Base-by-base conservation (phyloP, 2,329 filamentous ascomycete species). In the Xylariaceae sp. region DNA sequence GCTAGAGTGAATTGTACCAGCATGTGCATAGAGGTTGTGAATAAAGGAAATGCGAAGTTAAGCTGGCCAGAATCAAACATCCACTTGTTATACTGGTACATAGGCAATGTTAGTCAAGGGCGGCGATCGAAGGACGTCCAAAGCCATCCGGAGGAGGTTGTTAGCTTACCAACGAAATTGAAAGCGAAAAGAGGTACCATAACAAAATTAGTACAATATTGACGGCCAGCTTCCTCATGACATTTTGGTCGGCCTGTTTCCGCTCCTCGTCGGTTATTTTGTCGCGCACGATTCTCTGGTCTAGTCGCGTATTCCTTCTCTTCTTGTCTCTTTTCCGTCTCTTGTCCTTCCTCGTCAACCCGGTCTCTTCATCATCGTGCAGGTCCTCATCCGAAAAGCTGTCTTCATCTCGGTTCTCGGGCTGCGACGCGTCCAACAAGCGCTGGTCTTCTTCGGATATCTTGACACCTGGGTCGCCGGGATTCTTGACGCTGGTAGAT, bases 11-110 rank as follows among this genome's bases (percentile, higher is more conserved):
- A 97, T 62, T 98, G 93, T 37, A 98, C 89, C 17, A 90, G 70
- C 90, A 97, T 97, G 69, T 98, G 93, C 63, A 93, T 73, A 50
- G 88, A 87, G 3, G 93, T 98, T 9, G 90, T 95, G 66, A 97
- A 97, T 37, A 98, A 77, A 30, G 93, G 93, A 58, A 93, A 97
- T 38, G 87, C 83, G 63, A 98, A 98, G 65, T 96, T 85, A 53
- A 94, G 79, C 52, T 85, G 81, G 52, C 85, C 78, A 47, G 84
- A 78, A 57, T 87, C 87, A 68, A 98, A 97, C 91, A 98, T 97
- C 93, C 93, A 97, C 71, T 96, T 97, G 76, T 98, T 98, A 74
- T 97, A 98, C 85, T 93, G 51, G n/a, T 24, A 31, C 6, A 34
- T 17, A 4, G 12, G 22, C 16, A 12, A 19, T 12, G 51, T 62